Base-by-base conservation (phyloP, 768 basidiomycete genomes). In the Scleroderma bovista region DNA sequence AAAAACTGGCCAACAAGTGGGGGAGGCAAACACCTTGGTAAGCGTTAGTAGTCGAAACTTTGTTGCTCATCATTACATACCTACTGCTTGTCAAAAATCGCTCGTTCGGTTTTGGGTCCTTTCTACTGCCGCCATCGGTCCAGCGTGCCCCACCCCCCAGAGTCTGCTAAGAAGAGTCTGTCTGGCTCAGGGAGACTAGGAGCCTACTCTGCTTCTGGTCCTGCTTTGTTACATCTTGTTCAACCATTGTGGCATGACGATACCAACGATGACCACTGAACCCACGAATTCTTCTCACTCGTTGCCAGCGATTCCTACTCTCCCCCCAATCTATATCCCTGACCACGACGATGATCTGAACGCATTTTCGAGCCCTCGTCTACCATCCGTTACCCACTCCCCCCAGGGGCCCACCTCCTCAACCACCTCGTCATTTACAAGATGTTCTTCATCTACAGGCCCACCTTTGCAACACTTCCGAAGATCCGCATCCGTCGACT, bases 401-500 rank as follows among this genome's bases (percentile, higher is more conserved):
- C 57, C 60, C 17, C 63, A 67, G 57, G 72, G 74, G 38, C 70
- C 74, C 6, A 62, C 66, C 48, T 69, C 71, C 33, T 74, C 76
- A 34, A 68, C 69, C 47, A 59, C 60, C 53, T 38, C 51, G 32
- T 49, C 51, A 17, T 45, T 40, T 4, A 13, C n/a, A 17, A 26
- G 41, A 16, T 23, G 37, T 16, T 20, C 46, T 20, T 22, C 61
- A 44, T 52, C 65, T 34, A 45, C 64, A 44, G 62, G 60, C 58
- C 56, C 50, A 17, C 50, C 55, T 34, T 46, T 59, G 32, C 63
- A 64, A 47, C 59, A 61, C 51, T 76, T 89, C 48, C 77, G 85
- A 58, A 88, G 88, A 70, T 84, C 86, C 24, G 67, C 85, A 52
- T 89, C 88, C 19, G 86, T 83, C 52, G 88, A 89, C 65, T 89